Percentiles rank a stretch among this genome's conserved stretches.
Conservation (phyloP, 768 basidiomycete species). For the Dioszegia crocea region DNA sequence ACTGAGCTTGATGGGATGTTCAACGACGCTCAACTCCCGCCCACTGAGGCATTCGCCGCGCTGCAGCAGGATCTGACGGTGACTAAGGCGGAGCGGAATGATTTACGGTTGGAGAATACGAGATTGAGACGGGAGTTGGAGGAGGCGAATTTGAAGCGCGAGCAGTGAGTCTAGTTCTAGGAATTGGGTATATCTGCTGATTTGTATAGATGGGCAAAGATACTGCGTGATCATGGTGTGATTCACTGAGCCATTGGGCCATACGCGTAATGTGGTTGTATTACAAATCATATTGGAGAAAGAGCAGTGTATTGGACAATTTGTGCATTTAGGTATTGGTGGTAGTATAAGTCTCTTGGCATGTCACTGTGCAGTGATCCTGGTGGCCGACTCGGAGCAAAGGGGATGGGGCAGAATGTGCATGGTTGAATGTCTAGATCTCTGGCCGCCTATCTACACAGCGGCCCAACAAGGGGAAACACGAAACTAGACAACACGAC, state of each 20-base stretch:
- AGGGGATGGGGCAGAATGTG: not conserved
- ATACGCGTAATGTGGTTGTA: too few relatives aligned
- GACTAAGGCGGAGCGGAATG: conserved; percentile 72
- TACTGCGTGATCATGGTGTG: conserved; percentile 47
- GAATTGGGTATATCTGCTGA: conserved; percentile 4
- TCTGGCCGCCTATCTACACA: conserved; percentile 8
- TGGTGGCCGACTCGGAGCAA: too few relatives aligned
- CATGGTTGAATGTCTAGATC: not conserved
- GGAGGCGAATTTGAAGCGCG: conserved; percentile 58
- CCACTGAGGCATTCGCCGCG: conserved; percentile 75
- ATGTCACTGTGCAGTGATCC: too few relatives aligned
- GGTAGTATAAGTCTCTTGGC: not conserved
- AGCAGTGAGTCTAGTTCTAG: conserved; percentile 59
- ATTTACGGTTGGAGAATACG: conserved; percentile 74
- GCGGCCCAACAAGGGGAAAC: conserved; percentile 2
- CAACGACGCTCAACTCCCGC: conserved; percentile 74
- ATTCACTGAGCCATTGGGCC: not conserved
- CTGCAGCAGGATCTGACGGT: conserved; percentile 67
- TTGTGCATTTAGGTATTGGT: not conserved
- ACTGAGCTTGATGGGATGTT: conserved; percentile 90
- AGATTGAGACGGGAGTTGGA: conserved; percentile 52
- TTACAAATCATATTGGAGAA: too few relatives aligned
- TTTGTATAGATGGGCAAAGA: conserved; percentile 60
- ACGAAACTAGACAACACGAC: not conserved
- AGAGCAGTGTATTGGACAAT: not conserved